These are phyloP conservation scores for Penicillium atrosanguineum DNA, from an alignment of 495 filamentous ascomycete genomes.

Conservation along the genomic window DNA sequence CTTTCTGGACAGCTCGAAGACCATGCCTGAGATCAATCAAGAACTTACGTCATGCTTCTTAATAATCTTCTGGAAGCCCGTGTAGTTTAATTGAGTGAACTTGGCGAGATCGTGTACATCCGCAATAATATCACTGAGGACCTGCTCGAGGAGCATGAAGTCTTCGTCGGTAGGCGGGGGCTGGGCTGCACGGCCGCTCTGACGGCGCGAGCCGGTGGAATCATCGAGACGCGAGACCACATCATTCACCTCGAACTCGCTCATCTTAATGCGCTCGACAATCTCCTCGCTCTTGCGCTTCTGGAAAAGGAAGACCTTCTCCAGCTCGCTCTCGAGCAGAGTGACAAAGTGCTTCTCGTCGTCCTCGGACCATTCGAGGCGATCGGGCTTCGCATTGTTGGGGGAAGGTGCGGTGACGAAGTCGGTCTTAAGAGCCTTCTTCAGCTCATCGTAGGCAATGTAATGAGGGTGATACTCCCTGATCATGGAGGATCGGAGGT, in stretches of 20 bases:
- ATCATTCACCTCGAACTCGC: slow-evolving; percentile 84
- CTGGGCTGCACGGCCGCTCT: slow-evolving; percentile 19
- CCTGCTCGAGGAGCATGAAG: slow-evolving; percentile 90
- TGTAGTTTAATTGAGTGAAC: slow-evolving; percentile 98
- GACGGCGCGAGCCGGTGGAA: slow-evolving; percentile 19
- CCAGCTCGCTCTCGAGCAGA: slow-evolving; percentile 83
- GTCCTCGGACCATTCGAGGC: slow-evolving; percentile 81
- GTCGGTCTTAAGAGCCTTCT: slow-evolving; percentile 75
- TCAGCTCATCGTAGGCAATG: slow-evolving; percentile 94
- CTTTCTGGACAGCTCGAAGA: not conserved
- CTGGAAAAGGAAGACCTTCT: slow-evolving; percentile 96
- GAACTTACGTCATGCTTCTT: slow-evolving; percentile 95
- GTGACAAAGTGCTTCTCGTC: slow-evolving; percentile 87
- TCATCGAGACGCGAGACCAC: slow-evolving; percentile 70
- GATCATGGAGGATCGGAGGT: slow-evolving; percentile 89
- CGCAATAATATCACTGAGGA: slow-evolving; percentile 95
- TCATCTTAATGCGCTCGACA: slow-evolving; percentile 77
- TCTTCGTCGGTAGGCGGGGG: slow-evolving; percentile 72
- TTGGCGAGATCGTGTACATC: slow-evolving; percentile 98
- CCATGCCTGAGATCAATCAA: not conserved
- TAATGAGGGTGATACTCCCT: slow-evolving; percentile 96
- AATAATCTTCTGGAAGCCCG: slow-evolving; percentile 99
- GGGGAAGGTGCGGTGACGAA: slow-evolving; percentile 56
- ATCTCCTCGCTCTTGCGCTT: slow-evolving; percentile 95
- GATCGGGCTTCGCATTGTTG: slow-evolving; percentile 52